These are phyloP conservation scores for Parascedosporium putredinis DNA, from an alignment of 2,329 filamentous ascomycete genomes.

Conservation along the genomic window DNA sequence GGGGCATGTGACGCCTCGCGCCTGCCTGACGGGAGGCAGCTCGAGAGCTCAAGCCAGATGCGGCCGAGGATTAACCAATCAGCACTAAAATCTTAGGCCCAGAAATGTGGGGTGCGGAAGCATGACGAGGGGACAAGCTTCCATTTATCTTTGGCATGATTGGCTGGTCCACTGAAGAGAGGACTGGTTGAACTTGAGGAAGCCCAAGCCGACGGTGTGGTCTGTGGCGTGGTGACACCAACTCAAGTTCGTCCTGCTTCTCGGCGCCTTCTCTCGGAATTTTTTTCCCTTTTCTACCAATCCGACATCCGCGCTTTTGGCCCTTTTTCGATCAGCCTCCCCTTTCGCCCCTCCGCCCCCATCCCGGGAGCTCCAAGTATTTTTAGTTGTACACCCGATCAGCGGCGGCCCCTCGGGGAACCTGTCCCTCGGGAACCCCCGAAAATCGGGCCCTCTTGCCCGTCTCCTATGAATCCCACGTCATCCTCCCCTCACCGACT, in stretches of 20 bases:
- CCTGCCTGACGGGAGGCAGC: too few species aligned
- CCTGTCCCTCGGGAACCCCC: too few species aligned
- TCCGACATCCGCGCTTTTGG: not conserved
- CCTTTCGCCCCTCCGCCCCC: too few species aligned
- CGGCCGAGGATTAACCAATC: too few species aligned
- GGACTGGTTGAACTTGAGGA: too few species aligned
- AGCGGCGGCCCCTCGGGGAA: too few species aligned
- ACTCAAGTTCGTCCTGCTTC: too few species aligned
- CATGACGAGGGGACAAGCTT: not conserved
- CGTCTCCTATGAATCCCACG: not conserved
- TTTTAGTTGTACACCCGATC: too few species aligned
- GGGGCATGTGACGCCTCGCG: not conserved
- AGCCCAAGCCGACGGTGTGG: not conserved
- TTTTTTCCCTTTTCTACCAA: not conserved
- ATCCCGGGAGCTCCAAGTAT: too few species aligned
- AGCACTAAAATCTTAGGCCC: not conserved
- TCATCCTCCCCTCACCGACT: not conserved
- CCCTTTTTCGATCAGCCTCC: too few species aligned
- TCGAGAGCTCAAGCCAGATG: too few species aligned
- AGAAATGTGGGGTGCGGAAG: not conserved
- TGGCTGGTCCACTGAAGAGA: not conserved
- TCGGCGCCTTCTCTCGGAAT: not conserved
- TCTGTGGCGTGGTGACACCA: not conserved
- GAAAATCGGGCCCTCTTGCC: too few species aligned
- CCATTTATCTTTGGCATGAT: not conserved